Percentiles rank a stretch among this genome's conserved stretches.
Evolutionary conservation across 495 filamentous ascomycete genomes (phyloP).

Genomic region (Durotheca rogersii): DNA sequence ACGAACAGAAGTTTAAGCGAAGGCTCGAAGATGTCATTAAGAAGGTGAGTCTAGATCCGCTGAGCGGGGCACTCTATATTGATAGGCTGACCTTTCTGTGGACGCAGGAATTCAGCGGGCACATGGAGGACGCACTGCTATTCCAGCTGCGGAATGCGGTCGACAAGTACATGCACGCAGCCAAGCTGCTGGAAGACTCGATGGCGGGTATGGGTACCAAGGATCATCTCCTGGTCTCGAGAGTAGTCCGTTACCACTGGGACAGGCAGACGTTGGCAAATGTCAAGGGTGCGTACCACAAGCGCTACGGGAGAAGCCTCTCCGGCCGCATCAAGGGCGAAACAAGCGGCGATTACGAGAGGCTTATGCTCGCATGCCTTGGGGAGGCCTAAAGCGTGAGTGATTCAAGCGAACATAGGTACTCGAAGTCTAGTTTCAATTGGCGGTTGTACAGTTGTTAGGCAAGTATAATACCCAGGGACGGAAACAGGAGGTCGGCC

Average conservation of each 20-base stretch:
- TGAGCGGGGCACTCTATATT: no score
- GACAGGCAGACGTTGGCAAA: conserved; percentile 66
- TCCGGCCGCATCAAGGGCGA: conserved; percentile 69
- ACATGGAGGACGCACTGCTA: conserved; percentile 86
- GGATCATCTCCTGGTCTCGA: conserved; percentile 71
- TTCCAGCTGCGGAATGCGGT: conserved; percentile 72
- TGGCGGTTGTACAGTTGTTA: no score
- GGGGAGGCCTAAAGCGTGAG: no score
- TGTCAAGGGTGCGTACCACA: conserved; percentile 71
- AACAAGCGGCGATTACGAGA: conserved; percentile 84
- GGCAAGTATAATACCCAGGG: no score
- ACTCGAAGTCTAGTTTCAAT: no score
- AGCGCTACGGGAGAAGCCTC: conserved; percentile 62
- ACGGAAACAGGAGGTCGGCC: no score
- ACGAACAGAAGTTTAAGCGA: conserved; percentile 63
- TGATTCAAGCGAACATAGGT: no score
- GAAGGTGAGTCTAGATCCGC: conserved; percentile 45
- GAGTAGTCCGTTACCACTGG: conserved; percentile 80
- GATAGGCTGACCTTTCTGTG: no score
- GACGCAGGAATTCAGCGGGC: conserved; percentile 86
- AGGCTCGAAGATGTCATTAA: conserved; percentile 70
- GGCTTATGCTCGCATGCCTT: conserved; percentile 60
- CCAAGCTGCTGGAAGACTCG: conserved; percentile 72
- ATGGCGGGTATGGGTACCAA: conserved; percentile 89
- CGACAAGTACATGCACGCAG: conserved; percentile 81